Base-by-base conservation (phyloP, 1,139 yeast species). In the Ogataea hybrid region DNA sequence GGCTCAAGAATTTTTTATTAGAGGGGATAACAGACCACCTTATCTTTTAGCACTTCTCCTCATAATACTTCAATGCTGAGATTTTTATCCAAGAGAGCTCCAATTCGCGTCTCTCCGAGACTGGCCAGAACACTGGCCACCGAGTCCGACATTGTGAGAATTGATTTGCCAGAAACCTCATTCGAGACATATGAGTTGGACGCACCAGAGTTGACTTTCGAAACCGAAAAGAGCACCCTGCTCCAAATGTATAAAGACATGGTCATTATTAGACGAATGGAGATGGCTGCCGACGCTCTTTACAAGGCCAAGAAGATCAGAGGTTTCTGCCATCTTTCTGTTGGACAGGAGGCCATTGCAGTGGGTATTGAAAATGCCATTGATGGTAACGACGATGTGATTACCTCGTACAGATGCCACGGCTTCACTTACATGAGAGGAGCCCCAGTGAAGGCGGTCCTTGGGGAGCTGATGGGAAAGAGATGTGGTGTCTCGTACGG, bases 271-370 rank as follows among this genome's bases (percentile, higher is more conserved):
- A 81, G 98, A 76, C 86, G 98, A 71, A 82, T 92, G 92, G 98
- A 92, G 73, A 90, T 92, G 96, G 96, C 97, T 28, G 81, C 97
- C 46, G 98, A 92, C 64, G 97, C 97, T 28, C 75, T 94, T 54
- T 92, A 92, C 77, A 92, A 92, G 75, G 96, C 97, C 62, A 92
- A 92, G 77, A 89, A 92, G 73, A 90, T 92, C 63, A 81, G 97
- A 72, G 98, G 98, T 56, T 92, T 92, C 82, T 89, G 98, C 71
- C 98, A 92, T 70, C 79, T 94, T 72, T 87, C 96, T n/a, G 90
- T 87, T 51, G 98, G 98, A 62, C 98, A 92, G 73, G 98, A 92
- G 73, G 98, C 98, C 50, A 79, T 92, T 68, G 96, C 98, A 48
- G 97, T 90, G 51, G 98, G 98, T 67, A 88, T 92, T 59, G 98